Percentiles rank a stretch among this genome's conserved stretches.
phyloP scores from a whole-genome alignment of 352 stramenopile species.

The Phytophthora pistaciae region DNA sequence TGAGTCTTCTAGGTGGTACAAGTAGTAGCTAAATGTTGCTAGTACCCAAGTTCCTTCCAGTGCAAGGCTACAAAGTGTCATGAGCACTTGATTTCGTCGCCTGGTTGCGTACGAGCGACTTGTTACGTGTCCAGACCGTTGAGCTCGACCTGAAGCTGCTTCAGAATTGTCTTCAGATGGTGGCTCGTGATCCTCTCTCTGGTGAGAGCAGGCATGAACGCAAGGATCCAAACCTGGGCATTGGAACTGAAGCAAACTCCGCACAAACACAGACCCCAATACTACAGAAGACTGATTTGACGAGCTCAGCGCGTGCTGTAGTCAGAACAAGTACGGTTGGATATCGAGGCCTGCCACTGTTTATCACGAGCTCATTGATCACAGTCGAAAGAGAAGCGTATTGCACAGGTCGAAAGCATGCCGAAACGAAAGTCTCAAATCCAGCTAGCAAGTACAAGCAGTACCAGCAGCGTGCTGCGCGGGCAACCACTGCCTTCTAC shows the following conservation, averaged over 20 bases:
- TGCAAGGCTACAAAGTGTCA: neutral
- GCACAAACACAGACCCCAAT: neutral
- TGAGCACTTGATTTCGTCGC: neutral
- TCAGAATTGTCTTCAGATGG: neutral
- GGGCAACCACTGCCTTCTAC: neutral
- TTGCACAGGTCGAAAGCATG: neutral
- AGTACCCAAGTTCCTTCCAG: neutral
- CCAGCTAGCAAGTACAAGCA: neutral
- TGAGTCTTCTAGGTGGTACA: neutral
- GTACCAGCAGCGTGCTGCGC: neutral
- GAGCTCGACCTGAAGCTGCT: neutral
- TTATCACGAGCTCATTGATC: neutral
- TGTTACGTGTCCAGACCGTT: neutral
- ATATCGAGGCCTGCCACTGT: neutral
- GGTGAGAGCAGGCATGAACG: neutral
- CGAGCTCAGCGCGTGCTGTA: neutral
- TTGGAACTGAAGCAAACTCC: neutral
- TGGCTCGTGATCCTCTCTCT: neutral
- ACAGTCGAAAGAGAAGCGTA: neutral
- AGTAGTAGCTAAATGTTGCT: too few species aligned
- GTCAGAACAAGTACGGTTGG: neutral
- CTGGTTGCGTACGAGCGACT: neutral
- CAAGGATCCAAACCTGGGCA: neutral
- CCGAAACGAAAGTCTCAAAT: constrained; percentile 1
- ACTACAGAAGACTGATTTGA: neutral